Base-by-base conservation (phyloP, 1,139 yeast species). In the Lodderomyces jiufengensis region DNA sequence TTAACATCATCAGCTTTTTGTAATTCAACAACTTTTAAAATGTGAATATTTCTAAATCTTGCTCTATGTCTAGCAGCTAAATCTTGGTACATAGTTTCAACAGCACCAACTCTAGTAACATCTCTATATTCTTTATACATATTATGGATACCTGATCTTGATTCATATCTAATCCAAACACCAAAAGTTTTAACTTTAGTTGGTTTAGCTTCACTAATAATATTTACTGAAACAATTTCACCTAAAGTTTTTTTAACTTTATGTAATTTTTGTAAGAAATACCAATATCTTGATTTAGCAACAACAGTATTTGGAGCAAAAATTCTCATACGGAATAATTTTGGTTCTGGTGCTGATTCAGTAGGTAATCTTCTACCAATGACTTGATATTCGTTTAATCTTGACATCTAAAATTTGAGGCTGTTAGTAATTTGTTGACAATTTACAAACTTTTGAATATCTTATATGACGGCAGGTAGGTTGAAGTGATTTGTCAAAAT, bases 31-130 rank as follows among this genome's bases (percentile, higher is more conserved):
- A 92, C 97, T 88, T 92, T 92, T 70, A 84, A 80, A 72, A 84
- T 87, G 87, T 92, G 98, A 74, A 92, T 86, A 59, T 92, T 84
- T 84, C 98, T 87, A 82, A 92, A 92, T 82, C 99, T 88, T 67
- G 98, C 94, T 84, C 98, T 88, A 95, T 92, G 99, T 80, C 98
- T 92, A 59, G 98, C 97, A 75, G 99, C 99, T 84, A 92, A 85
- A 76, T 94, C 98, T 75, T 86, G 92, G 94, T 92, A 92, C 84
- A 92, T 84, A 70, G 95, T 80, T 73, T 86, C 95, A 67, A 92
- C 97, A 60, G 98, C 98, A 72, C 88, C 95, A 53, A 88, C 95
- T 80, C 99, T 94, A 78, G 97, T 77, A 61, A 90, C 95, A 63
- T 92, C 98, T 78, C 98, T 90, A 94, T 88, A 87, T 81, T 92